These are phyloP conservation scores for bread wheat (Triticum aestivum) DNA, from an alignment of 176 grass and related monocot genomes.

Conservation along the genomic window IWGSC_CS_RefSeq_v2.1 NC_057814.1:502809961-502810460, in stretches of 20 bases:
- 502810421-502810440: conserved; percentile 18
- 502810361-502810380: background rate
- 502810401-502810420: conserved; percentile 14
- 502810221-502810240: background rate
- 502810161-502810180: background rate
- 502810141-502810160: background rate
- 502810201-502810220: background rate
- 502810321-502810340: conserved; percentile 22
- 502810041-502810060: conserved; percentile 14
- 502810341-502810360: conserved; percentile 13
- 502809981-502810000: background rate
- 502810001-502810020: background rate
- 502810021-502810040: background rate
- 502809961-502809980: background rate
- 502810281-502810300: background rate
- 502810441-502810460: conserved; percentile 7
- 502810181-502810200: conserved; percentile 20
- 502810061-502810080: background rate
- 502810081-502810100: background rate
- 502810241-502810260: conserved; percentile 26
- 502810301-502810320: conserved; percentile 15
- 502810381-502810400: background rate
- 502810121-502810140: conserved; percentile 7
- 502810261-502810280: conserved; percentile 33
- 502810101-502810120: background rate